These are phyloP conservation scores for Chaetomiaceae sp. DNA, from an alignment of 2,329 filamentous ascomycete species.

Conservation along the genomic window DNA sequence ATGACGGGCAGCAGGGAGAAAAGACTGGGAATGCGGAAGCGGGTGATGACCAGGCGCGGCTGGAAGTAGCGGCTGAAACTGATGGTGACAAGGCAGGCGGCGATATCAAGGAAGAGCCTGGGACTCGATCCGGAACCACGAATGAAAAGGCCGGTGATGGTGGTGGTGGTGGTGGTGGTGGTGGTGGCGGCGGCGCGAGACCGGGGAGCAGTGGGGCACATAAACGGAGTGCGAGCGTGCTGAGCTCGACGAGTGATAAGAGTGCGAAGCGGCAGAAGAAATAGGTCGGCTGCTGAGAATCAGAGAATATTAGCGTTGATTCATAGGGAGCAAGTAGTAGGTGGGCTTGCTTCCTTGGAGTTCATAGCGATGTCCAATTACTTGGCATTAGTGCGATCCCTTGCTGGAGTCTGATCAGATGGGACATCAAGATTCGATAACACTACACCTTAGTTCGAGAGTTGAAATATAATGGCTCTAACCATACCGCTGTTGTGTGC, in stretches of 20 bases:
- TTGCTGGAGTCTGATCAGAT: no score
- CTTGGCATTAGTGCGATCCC: no score
- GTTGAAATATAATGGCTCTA: no score
- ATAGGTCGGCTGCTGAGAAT: slow-evolving; percentile 25
- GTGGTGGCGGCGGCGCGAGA: no score
- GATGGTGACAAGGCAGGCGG: slow-evolving; percentile 1
- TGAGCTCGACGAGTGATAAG: slow-evolving; percentile 66
- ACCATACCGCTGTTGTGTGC: no score
- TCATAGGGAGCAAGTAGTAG: no score
- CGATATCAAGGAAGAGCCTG: slow-evolving; percentile 6
- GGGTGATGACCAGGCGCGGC: neutral
- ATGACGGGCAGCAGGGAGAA: slow-evolving; percentile 3
- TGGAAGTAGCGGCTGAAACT: neutral
- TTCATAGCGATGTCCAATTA: no score
- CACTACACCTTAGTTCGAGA: no score
- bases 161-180: neutral
- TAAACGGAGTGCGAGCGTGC: slow-evolving; percentile 79
- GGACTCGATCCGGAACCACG: no score
- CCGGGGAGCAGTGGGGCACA: slow-evolving; percentile 36
- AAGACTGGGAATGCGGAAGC: slow-evolving; percentile 1
- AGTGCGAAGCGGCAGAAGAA: slow-evolving; percentile 56
- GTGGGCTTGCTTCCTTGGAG: no score
- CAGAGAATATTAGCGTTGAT: no score
- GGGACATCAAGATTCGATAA: no score
- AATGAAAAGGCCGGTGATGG: slow-evolving; percentile 5